Evolutionary conservation across 306 rosid species (phyloP).

Genomic region (Rubus idaeus): DNA sequence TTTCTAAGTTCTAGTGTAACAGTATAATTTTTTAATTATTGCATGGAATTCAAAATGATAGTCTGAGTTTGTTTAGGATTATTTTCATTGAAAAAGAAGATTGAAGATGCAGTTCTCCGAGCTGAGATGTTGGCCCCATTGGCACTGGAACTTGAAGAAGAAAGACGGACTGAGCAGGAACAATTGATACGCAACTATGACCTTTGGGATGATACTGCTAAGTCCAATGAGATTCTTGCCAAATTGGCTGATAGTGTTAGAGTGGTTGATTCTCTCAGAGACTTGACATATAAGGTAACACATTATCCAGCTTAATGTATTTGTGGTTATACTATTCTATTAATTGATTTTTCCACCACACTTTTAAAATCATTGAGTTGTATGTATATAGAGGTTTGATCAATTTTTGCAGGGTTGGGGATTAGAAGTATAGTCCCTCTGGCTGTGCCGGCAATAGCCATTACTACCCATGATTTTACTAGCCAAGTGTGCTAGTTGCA

Average conservation of each 20-base stretch:
- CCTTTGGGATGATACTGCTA: constrained; percentile 77
- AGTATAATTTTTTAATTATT: background rate
- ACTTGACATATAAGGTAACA: constrained; percentile 68
- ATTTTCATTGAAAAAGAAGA: constrained; percentile 73
- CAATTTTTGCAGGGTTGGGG: background rate
- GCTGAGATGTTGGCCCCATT: constrained; percentile 65
- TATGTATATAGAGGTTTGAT: background rate
- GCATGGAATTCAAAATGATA: constrained; percentile 11
- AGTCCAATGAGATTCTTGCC: constrained; percentile 67
- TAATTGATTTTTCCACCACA: background rate
- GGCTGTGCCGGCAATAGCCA: background rate
- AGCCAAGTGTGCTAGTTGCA: background rate
- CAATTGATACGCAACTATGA: constrained; percentile 55
- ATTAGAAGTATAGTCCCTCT: background rate
- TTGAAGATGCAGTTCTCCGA: constrained; percentile 71
- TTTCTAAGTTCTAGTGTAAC: background rate
- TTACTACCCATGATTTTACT: background rate
- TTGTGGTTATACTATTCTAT: background rate
- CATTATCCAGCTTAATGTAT: constrained; percentile 8
- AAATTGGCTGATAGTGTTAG: constrained; percentile 69
- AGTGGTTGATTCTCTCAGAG: constrained; percentile 75
- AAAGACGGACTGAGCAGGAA: constrained; percentile 62
- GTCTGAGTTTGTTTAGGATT: constrained; percentile 46
- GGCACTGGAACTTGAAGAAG: constrained; percentile 80
- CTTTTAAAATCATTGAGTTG: background rate